Conservation (phyloP, 805 yeast species). For the Saccharomycopsis microspora region DNA sequence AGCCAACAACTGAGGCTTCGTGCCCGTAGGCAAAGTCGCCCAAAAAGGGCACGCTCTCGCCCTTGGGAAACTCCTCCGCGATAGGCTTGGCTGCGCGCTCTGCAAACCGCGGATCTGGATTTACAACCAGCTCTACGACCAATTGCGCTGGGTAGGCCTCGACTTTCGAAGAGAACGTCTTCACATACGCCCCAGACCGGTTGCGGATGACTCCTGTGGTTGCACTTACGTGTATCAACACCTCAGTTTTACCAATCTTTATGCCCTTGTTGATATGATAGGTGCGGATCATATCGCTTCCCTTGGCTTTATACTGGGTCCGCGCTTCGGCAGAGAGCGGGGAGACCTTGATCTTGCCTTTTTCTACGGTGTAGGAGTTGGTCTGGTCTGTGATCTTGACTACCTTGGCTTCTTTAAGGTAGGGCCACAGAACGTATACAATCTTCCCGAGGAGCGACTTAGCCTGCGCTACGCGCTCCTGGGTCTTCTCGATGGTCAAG, state of each 20-base stretch:
- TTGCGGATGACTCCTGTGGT: slow-evolving; percentile 71
- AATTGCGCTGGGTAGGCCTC: slow-evolving; percentile 68
- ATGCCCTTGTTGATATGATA: slow-evolving; percentile 54
- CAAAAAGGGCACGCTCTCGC: slow-evolving; percentile 61
- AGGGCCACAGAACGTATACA: slow-evolving; percentile 86
- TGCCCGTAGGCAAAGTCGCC: slow-evolving; percentile 87
- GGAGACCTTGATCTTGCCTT: slow-evolving; percentile 25
- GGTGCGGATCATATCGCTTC: slow-evolving; percentile 27
- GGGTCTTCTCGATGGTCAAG: slow-evolving; percentile 44
- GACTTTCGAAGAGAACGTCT: slow-evolving; percentile 46
- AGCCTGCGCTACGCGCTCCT: slow-evolving; percentile 34
- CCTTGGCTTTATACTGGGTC: slow-evolving; percentile 33
- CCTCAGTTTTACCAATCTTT: slow-evolving; percentile 34
- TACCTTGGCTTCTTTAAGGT: slow-evolving; percentile 67
- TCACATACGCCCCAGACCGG: slow-evolving; percentile 62
- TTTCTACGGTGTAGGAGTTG: slow-evolving; percentile 30
- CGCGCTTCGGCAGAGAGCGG: slow-evolving; percentile 36
- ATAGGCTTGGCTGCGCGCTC: slow-evolving; percentile 71
- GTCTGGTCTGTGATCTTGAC: slow-evolving; percentile 47
- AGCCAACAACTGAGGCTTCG: slow-evolving; percentile 55
- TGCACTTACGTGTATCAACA: slow-evolving; percentile 58
- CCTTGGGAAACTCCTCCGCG: slow-evolving; percentile 71
- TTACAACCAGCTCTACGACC: slow-evolving; percentile 60
- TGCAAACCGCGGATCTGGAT: slow-evolving; percentile 62
- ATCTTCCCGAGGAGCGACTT: slow-evolving; percentile 47